Conservation (phyloP, 2,329 filamentous ascomycete genomes). For the Paecilomyces sp. region DNA sequence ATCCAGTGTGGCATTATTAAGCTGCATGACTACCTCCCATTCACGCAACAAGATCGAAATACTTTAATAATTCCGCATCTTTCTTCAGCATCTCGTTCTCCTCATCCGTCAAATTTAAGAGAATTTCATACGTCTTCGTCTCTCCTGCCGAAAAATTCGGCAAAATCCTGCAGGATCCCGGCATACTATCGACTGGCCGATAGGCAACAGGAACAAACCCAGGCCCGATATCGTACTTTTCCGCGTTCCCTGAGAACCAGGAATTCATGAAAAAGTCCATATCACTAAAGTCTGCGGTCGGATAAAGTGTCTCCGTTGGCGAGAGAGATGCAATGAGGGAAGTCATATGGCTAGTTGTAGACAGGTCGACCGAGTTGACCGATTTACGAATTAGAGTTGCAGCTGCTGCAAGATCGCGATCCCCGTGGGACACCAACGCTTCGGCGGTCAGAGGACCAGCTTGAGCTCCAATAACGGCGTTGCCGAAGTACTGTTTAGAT, state of each 20-base stretch:
- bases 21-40: background rate
- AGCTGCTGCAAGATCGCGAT: slow-evolving; percentile 9
- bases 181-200: background rate
- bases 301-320: slow-evolving; percentile 7
- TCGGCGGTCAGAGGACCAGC: slow-evolving; percentile 8
- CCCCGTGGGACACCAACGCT: slow-evolving; percentile 5
- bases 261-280: slow-evolving; percentile 18
- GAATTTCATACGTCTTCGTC: background rate
- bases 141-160: background rate
- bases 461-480: slow-evolving; percentile 11
- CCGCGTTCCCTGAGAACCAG: slow-evolving; percentile 13
- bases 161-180: background rate
- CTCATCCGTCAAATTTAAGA: background rate
- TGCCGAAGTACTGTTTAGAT: slow-evolving; percentile 15
- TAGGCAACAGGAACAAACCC: background rate
- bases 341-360: slow-evolving; percentile 8
- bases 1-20: background rate
- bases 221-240: slow-evolving; percentile 14
- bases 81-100: background rate
- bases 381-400: slow-evolving; percentile 15
- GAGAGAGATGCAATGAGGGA: slow-evolving; percentile 9
- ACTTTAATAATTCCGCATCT: background rate
- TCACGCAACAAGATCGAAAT: background rate
- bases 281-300: slow-evolving; percentile 9
- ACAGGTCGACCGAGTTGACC: slow-evolving; percentile 6